Evolutionary conservation across 352 stramenopile genomes (phyloP), one percentile per base, ranked within the genome.

Genomic region (Globisporangium emineosum): DNA sequence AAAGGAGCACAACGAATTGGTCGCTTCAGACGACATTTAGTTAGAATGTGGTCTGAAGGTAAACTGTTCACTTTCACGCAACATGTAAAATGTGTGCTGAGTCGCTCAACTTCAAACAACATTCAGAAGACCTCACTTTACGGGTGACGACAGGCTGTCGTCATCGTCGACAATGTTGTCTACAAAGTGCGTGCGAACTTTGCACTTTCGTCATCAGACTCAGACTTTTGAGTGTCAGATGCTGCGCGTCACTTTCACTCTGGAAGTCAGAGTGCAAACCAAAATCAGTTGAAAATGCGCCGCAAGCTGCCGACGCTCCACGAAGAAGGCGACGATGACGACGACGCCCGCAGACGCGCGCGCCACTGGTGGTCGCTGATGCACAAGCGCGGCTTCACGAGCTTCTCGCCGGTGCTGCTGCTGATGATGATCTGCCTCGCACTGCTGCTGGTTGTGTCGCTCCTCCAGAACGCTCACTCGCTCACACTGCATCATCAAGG

Each of bases 231-330:
- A 32, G 29, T 5, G 5, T 32, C 29, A 32, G 29, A 32, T 32
- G 29, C 29, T 32, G 29, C 29, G 29, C 29, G 29, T 32, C 29
- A 32, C 29, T 32, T 5, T 32, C 29, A 32, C 29, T 32, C 29
- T 32, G 29, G 5, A 32, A 55, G 49, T 55, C 49, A 55, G 49
- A 55, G 5, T 15, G 25, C 5, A 21, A 30, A 35, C 21, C 13
- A n/a, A 29, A 9, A 29, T 32, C 50, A 47, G 10, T 5, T 19
- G 12, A 49, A 25, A 8, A 60, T 60, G 54, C 32, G 21, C 12
- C 33, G 54, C 33, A 60, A 60, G 33, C 21, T 60, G 32, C 37
- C 54, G 33, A 60, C 37, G 54, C 54, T 45, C 37, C 37, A n/a
- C 15, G 37, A 60, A 23, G 27, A 60, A 37, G 30, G 25, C 21